Percentiles rank a stretch among this genome's conserved stretches.
These are phyloP conservation scores for Selaginella moellendorffii DNA, from an alignment of 75 land plant genomes.

Conservation along the genomic window DNA sequence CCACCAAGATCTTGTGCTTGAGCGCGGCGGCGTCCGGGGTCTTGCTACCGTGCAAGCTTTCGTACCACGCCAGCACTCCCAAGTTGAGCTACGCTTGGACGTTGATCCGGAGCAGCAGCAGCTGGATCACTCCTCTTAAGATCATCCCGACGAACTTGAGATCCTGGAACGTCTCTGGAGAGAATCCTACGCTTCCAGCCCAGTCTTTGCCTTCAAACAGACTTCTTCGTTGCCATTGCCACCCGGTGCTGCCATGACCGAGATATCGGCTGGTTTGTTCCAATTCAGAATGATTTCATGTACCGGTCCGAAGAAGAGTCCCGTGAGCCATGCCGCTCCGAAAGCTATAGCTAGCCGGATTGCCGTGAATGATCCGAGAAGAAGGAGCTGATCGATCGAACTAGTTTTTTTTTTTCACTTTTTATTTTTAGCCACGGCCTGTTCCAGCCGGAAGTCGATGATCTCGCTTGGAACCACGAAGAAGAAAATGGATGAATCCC, in stretches of 20 bases:
- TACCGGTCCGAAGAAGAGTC: constrained; percentile 36
- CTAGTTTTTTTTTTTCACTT: too few species aligned
- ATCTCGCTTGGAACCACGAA: constrained; percentile 2
- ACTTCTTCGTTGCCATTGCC: too few species aligned
- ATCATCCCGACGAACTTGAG: constrained; percentile 36
- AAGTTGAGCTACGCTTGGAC: constrained; percentile 63
- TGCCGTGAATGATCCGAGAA: constrained; percentile 21
- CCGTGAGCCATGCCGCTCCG: constrained; percentile 31
- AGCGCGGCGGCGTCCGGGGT: constrained; percentile 47
- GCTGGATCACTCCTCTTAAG: constrained; percentile 32
- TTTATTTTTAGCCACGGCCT: too few species aligned
- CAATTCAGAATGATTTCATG: constrained; percentile 57
- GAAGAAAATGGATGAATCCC: constrained; percentile 27
- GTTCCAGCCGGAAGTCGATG: constrained; percentile 19
- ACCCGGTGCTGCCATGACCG: neutral
- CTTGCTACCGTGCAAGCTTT: constrained; percentile 54
- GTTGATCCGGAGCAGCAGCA: constrained; percentile 33
- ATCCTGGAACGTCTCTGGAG: constrained; percentile 20
- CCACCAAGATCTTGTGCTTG: constrained; percentile 53
- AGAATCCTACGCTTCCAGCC: constrained; percentile 32
- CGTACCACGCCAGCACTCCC: constrained; percentile 68
- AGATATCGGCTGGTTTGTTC: constrained; percentile 55
- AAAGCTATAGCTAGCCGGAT: constrained; percentile 23
- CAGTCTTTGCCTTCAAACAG: too few species aligned
- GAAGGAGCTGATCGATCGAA: too few species aligned